Percentiles rank a stretch among this genome's conserved stretches.
Evolutionary conservation across 1,284 basidiomycete species (phyloP).

Genomic region (Chiua sp.): DNA sequence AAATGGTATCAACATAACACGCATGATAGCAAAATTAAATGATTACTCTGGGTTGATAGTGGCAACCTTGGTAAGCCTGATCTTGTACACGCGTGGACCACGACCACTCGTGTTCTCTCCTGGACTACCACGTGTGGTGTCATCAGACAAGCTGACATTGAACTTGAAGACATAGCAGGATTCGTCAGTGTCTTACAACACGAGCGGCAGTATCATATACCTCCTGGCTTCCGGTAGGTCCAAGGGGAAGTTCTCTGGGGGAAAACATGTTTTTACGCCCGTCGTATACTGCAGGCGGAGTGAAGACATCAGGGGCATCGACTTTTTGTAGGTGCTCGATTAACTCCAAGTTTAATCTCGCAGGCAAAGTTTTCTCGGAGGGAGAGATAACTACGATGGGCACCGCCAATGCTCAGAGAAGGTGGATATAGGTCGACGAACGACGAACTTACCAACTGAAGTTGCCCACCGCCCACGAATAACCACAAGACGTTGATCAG

Average conservation of each 20-base stretch:
- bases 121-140: slow-evolving; percentile 39
- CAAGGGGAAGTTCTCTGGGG: slow-evolving; percentile 60
- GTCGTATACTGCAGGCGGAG: slow-evolving; percentile 71
- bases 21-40: slow-evolving; percentile 7
- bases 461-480: slow-evolving; percentile 3
- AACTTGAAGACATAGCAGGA: slow-evolving; percentile 49
- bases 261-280: slow-evolving; percentile 80
- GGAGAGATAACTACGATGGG: slow-evolving; percentile 57
- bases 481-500: slow-evolving; percentile 19
- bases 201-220: slow-evolving; percentile 36
- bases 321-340: slow-evolving; percentile 62
- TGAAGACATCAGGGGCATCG: slow-evolving; percentile 64
- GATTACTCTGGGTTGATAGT: slow-evolving; percentile 76
- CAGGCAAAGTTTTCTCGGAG: slow-evolving; percentile 69
- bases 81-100: slow-evolving; percentile 64
- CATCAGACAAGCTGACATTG: slow-evolving; percentile 56
- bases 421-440: not conserved
- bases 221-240: slow-evolving; percentile 50
- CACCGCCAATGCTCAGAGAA: slow-evolving; percentile 16
- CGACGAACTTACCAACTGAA: slow-evolving; percentile 59
- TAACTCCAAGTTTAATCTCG: slow-evolving; percentile 68
- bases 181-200: slow-evolving; percentile 1
- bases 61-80: slow-evolving; percentile 69
- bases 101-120: slow-evolving; percentile 41
- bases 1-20: slow-evolving; percentile 7